Percentiles rank a stretch among this genome's conserved stretches.
phyloP scores from a whole-genome alignment of 257 asterid species.

The Solanum pimpinellifolium region DNA sequence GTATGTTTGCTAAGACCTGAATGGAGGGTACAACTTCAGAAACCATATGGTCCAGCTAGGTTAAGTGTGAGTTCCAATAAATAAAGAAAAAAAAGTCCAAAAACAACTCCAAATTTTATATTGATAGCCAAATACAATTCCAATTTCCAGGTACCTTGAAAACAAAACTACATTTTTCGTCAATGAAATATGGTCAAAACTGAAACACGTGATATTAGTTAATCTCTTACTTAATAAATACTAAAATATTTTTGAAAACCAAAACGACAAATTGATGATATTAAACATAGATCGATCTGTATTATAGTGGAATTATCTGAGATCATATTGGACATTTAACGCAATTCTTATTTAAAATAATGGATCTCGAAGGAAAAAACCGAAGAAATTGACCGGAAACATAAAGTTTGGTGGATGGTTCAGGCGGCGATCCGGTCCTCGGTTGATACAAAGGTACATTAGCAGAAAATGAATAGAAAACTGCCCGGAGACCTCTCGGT shows the following conservation, averaged over 20 bases:
- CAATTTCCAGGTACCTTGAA: neutral
- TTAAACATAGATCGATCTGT: too few species aligned
- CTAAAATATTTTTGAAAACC: too few species aligned
- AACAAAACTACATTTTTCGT: neutral
- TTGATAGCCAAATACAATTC: neutral
- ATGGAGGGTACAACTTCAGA: neutral
- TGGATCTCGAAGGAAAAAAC: neutral
- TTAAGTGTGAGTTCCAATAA: neutral
- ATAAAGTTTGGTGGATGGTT: constrained; percentile 77
- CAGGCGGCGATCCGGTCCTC: constrained; percentile 48
- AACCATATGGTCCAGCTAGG: neutral
- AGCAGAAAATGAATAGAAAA: constrained; percentile 28
- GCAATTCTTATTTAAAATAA: neutral
- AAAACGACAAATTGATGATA: too few species aligned
- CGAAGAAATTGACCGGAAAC: constrained; percentile 39
- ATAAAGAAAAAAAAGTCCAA: neutral
- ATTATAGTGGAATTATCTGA: too few species aligned
- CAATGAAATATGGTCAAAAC: neutral
- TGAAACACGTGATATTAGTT: too few species aligned
- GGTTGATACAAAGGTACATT: constrained; percentile 48
- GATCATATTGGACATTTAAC: too few species aligned
- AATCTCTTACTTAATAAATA: too few species aligned
- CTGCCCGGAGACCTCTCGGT: constrained; percentile 30
- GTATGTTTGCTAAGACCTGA: constrained; percentile 93
- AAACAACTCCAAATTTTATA: neutral